Base-by-base conservation (phyloP, 2,329 filamentous ascomycete species). In the Xylaria sp. region DNA sequence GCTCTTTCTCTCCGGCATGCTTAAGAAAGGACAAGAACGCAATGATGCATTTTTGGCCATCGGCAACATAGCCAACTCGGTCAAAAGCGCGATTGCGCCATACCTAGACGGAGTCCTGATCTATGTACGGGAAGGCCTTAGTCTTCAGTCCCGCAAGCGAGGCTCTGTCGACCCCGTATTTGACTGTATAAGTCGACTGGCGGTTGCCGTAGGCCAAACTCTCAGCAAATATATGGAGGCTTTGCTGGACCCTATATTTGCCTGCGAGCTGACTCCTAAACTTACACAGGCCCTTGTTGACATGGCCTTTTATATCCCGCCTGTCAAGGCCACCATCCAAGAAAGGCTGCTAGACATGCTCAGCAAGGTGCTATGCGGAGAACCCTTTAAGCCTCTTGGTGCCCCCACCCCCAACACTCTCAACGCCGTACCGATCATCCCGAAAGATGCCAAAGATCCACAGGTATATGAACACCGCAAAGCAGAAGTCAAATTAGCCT, bases 151-250 rank as follows among this genome's bases (percentile, higher is more conserved):
- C 75, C 84, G 88, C 37, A 89, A 88, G 76, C 82, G 87, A 70
- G 87, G 87, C 37, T 88, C 88, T 1, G 89, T 91, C 23, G 89
- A 91, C 72, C 94, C 95, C 0, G 95, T 98, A 70, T 98, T 98
- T 76, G 93, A 97, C 81, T 99, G 96, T 81, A 97, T 99, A 79
- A 99, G 97, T 80, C 94, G 97, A 83, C 88, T 99, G 62, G 94
- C 96, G 0, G 92, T 97, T 55, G 96, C 96, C 2, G 96, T 98
- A 37, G 96, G 96, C 0, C 96, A 99, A 82, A 96, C 95, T 0
- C 85, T 99, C 63, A 98, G 94, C 86, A 99, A 98, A 82, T 98
- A 98, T 79, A 98, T 99, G 90, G 94, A 98, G 78, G 93, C 94
- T 13, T 84, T 99, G 34, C 87, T 99, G 10, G 95, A 98, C 75